Percentiles rank a stretch among this genome's conserved stretches.
Conservation (phyloP, 306 rosid genomes). For the Casuarina glauca region DNA sequence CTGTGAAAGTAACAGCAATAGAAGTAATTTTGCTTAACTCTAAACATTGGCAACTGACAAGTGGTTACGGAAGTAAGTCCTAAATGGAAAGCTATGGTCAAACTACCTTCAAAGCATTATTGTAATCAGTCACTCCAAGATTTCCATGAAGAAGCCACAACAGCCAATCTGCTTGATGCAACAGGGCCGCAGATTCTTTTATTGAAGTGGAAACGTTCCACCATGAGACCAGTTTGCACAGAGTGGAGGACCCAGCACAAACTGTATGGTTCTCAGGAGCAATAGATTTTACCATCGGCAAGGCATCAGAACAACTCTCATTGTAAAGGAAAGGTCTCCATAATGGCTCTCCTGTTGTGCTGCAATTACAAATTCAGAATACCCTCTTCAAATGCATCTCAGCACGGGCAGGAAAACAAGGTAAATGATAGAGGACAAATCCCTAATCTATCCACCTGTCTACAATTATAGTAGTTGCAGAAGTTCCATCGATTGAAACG, state of each 20-base stretch:
- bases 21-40: not conserved
- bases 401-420: constrained; percentile 4
- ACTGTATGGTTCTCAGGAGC: constrained; percentile 96
- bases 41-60: not conserved
- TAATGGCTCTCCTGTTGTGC: constrained; percentile 73
- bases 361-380: constrained; percentile 40
- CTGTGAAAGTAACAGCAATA: constrained; percentile 41
- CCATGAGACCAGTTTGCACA: constrained; percentile 89
- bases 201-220: constrained; percentile 56
- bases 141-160: constrained; percentile 94
- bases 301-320: constrained; percentile 75
- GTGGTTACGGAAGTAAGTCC: constrained; percentile 6
- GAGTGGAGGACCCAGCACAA: constrained; percentile 76
- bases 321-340: constrained; percentile 81
- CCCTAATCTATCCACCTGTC: constrained; percentile 52
- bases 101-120: constrained; percentile 81
- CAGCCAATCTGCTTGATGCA: constrained; percentile 97
- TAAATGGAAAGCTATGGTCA: not conserved
- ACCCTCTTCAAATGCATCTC: constrained; percentile 32
- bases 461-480: constrained; percentile 87
- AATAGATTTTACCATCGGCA: constrained; percentile 69
- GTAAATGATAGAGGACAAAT: constrained; percentile 20
- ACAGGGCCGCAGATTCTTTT: constrained; percentile 57
- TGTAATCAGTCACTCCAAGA: constrained; percentile 85
- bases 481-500: constrained; percentile 89